Conservation (phyloP, 768 basidiomycete species). For the Chalciporus piperatus region DNA sequence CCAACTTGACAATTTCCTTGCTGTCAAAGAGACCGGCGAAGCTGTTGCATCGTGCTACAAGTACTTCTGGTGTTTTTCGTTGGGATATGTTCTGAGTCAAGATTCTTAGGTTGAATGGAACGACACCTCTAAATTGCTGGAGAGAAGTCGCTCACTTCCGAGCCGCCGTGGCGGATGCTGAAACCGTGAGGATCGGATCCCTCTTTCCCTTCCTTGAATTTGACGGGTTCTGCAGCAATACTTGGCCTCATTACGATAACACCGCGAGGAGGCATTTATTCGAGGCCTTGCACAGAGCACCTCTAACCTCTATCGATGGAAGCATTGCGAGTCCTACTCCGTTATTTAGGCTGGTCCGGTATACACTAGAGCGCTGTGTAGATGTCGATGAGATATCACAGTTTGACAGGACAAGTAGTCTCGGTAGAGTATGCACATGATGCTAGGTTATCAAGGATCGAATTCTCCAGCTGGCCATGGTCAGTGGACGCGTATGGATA, state of each 20-base stretch:
- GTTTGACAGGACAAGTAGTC: no score
- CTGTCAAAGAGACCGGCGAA: conserved; percentile 54
- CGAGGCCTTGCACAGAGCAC: no score
- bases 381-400: conserved; percentile 2
- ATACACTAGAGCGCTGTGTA: no score
- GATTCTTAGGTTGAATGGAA: conserved; percentile 37
- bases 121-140: conserved; percentile 70
- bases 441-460: no score
- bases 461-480: no score
- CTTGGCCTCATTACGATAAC: conserved; percentile 54
- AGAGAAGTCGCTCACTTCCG: conserved; percentile 70
- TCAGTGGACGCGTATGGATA: background rate
- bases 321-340: no score
- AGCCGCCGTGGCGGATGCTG: conserved; percentile 59
- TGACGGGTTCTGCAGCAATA: conserved; percentile 47
- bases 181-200: conserved; percentile 50
- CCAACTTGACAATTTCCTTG: conserved; percentile 51
- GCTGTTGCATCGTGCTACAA: conserved; percentile 73
- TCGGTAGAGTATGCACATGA: no score
- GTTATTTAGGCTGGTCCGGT: no score
- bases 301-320: no score
- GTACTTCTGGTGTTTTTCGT: conserved; percentile 34
- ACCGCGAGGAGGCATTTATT: background rate
- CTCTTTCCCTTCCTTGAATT: conserved; percentile 3
- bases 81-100: background rate